Base-by-base conservation (phyloP, 257 asterid species). In the Solanum infundibuliforme region DNA sequence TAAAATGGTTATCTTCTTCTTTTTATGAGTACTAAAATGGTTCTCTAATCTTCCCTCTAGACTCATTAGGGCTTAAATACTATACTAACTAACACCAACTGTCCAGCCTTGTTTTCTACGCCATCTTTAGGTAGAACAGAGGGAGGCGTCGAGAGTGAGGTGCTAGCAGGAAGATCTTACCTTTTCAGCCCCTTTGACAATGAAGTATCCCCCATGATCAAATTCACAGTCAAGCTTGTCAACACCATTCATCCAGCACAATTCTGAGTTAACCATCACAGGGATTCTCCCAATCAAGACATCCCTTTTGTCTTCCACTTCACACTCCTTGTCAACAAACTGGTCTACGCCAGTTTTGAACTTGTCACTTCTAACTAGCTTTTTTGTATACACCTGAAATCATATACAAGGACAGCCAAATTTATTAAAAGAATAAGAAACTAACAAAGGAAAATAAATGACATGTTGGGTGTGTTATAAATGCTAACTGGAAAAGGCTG, bases 131-230 rank as follows among this genome's bases (percentile, higher is more conserved):
- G 39, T 29, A 29, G 68, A 81, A 81, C 9, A 81, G 25, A 43
- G 16, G 68, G 85, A 27, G 68, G 25, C 23, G 2, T 25, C 16
- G 27, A 81, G 25, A 46, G 66, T 79, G 84, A 81, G 68, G 85
- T 81, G 41, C 85, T 46, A 46, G 27, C 41, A 16, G 34, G 60
- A 73, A 83, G 87, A 52, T 66, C 93, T 88, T 75, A 97, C 99
- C 98, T 97, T 97, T 91, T 95, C 98, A 29, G 99, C 99, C 71
- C 99, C 99, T 93, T 97, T 97, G 90, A 97, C 91, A 12, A 97
- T 90, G 84, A 97, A 97, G 90, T 95, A 97, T 52, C 99, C 99
- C 66, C 99, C 99, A 94, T 95, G 91, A 68, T 95, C 99, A 86
- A 95, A 95, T 38, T 94, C 98, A 85, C 99, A 97, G 31, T 97